These are phyloP conservation scores for Sugiyamaella sp. DNA, from an alignment of 1,139 yeast genomes.

Conservation along the genomic window DNA sequence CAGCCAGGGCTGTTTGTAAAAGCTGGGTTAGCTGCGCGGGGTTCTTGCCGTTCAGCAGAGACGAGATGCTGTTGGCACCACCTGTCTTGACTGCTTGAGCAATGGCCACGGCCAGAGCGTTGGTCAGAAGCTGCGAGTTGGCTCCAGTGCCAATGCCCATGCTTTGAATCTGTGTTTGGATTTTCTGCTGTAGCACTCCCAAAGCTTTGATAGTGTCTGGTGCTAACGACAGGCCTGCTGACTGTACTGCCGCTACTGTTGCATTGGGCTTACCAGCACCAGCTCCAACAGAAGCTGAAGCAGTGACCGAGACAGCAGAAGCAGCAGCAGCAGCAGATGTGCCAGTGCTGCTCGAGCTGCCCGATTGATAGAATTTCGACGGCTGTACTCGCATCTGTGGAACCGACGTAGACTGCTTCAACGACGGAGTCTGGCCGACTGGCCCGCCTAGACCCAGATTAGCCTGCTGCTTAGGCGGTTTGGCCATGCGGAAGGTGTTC, in stretches of 20 bases:
- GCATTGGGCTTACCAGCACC: conserved; percentile 9
- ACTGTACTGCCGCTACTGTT: conserved; percentile 24
- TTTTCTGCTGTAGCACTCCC: conserved; percentile 42
- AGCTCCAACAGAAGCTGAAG: conserved; percentile 1
- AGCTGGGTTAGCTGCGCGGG: conserved; percentile 86
- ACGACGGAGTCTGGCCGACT: conserved; percentile 17
- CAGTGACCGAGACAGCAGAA: conserved; percentile 1
- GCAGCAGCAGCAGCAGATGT: conserved; percentile 3
- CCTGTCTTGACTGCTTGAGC: conserved; percentile 91
- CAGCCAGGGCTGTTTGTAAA: conserved; percentile 79
- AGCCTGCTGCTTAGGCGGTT: conserved; percentile 12
- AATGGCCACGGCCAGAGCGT: conserved; percentile 89
- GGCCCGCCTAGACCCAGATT: conserved; percentile 10
- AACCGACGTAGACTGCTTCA: conserved; percentile 29
- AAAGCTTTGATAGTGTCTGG: conserved; percentile 43
- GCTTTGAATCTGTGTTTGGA: conserved; percentile 42
- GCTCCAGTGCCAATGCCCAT: conserved; percentile 39
- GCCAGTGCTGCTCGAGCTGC: neutral
- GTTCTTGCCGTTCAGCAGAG: conserved; percentile 74
- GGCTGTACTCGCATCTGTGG: conserved; percentile 35
- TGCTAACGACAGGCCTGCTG: conserved; percentile 36
- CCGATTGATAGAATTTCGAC: conserved; percentile 19
- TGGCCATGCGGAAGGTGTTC: conserved; percentile 31
- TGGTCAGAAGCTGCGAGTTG: conserved; percentile 68
- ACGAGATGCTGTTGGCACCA: conserved; percentile 64